Conservation (phyloP, 805 yeast species). For the Candida cerambycidarum region DNA sequence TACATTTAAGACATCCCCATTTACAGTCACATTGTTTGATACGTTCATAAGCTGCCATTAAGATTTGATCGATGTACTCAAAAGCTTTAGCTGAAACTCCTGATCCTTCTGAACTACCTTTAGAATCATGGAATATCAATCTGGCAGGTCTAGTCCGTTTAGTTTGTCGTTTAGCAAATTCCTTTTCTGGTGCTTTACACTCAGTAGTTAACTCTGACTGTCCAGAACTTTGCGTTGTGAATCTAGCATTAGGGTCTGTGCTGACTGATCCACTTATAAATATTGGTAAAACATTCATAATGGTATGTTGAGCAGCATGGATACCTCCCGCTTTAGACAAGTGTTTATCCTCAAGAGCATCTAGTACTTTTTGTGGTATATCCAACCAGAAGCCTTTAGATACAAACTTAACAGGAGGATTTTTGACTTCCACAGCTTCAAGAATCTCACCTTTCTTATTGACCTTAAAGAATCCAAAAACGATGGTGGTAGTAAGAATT, state of each 20-base stretch:
- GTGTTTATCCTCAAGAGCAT: slow-evolving; percentile 52
- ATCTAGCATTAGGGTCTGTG: slow-evolving; percentile 33
- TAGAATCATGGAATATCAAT: slow-evolving; percentile 76
- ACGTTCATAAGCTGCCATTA: slow-evolving; percentile 58
- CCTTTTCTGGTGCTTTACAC: slow-evolving; percentile 97
- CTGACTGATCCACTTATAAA: slow-evolving; percentile 70
- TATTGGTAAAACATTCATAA: slow-evolving; percentile 75
- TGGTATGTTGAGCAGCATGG: slow-evolving; percentile 94
- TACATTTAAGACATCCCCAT: slow-evolving; percentile 84
- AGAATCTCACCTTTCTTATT: slow-evolving; percentile 75
- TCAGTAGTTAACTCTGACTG: slow-evolving; percentile 77
- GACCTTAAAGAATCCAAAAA: slow-evolving; percentile 90
- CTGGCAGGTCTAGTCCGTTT: slow-evolving; percentile 82
- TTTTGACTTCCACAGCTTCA: slow-evolving; percentile 89
- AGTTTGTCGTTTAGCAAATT: slow-evolving; percentile 76
- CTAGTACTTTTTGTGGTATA: slow-evolving; percentile 65
- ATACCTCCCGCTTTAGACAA: slow-evolving; percentile 84
- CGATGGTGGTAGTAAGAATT: slow-evolving; percentile 68
- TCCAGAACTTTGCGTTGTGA: slow-evolving; percentile 26
- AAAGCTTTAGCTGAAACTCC: slow-evolving; percentile 81
- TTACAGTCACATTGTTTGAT: slow-evolving; percentile 67
- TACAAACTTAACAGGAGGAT: slow-evolving; percentile 70
- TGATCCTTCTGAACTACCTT: slow-evolving; percentile 77
- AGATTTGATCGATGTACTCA: slow-evolving; percentile 68
- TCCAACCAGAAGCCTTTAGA: slow-evolving; percentile 94